Conservation (phyloP, 73 alveolate genomes). For the Paramecium caudatum region DNA sequence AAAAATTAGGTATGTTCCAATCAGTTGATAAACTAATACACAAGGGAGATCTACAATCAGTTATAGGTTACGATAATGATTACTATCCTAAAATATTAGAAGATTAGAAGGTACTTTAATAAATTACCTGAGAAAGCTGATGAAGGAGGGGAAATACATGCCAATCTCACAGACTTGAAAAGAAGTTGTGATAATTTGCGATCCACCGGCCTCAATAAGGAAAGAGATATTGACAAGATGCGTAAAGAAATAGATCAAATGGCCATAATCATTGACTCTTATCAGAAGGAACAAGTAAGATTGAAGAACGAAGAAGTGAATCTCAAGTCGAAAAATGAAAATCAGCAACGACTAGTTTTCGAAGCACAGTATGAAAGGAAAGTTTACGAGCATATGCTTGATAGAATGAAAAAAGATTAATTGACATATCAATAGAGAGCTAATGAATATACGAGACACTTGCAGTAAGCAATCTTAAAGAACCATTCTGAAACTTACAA, state of each 20-base stretch:
- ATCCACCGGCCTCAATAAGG: not conserved
- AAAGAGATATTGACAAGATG: conserved; percentile 42
- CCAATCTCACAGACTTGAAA: conserved; percentile 58
- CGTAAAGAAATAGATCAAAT: conserved; percentile 52
- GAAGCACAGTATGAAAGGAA: not conserved
- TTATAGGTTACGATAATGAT: conserved; percentile 51
- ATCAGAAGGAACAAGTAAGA: not conserved
- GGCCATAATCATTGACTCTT: not conserved
- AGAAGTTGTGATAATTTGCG: conserved; percentile 56
- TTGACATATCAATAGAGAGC: conserved; percentile 58
- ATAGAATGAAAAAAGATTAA: conserved; percentile 70
- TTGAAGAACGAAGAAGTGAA: not conserved
- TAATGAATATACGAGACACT: conserved; percentile 23
- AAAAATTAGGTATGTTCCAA: not conserved
- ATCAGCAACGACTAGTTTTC: conserved; percentile 10
- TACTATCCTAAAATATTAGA: conserved; percentile 57
- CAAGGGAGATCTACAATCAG: not conserved
- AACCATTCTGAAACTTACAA: conserved; percentile 40
- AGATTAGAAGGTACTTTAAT: conserved; percentile 26
- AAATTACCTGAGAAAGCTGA: conserved; percentile 16
- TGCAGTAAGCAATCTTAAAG: not conserved
- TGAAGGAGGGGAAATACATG: conserved; percentile 57
- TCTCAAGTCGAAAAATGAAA: not conserved
- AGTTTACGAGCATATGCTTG: conserved; percentile 72
- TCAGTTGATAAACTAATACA: conserved; percentile 37